These are phyloP conservation scores for Botrytis elliptica DNA, from an alignment of 2,329 filamentous ascomycete genomes.

Conservation along the genomic window DNA sequence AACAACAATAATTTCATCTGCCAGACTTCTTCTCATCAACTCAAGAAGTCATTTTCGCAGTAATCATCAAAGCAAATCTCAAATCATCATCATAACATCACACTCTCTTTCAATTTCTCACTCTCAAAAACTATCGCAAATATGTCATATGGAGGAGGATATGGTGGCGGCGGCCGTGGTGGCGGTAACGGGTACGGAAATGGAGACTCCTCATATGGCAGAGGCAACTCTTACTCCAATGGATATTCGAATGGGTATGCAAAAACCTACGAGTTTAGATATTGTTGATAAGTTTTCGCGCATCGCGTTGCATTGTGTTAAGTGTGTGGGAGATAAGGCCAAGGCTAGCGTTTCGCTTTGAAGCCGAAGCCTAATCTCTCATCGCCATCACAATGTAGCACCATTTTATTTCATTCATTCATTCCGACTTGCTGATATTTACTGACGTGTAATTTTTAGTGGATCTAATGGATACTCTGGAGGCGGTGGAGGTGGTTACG, in stretches of 20 bases:
- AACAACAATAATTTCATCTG: conserved; percentile 26
- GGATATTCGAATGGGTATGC: conserved; percentile 53
- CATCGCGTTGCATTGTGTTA: conserved; percentile 36
- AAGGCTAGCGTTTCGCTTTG: conserved; percentile 26
- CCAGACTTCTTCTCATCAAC: conserved; percentile 30
- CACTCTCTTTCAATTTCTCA: conserved; percentile 24
- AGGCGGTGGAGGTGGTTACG: conserved; percentile 41
- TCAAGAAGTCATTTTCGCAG: conserved; percentile 26
- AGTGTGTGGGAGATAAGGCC: conserved; percentile 28
- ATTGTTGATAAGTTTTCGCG: conserved; percentile 39
- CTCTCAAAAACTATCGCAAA: conserved; percentile 20
- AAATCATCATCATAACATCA: conserved; percentile 22
- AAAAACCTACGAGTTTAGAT: conserved; percentile 40
- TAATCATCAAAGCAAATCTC: conserved; percentile 19
- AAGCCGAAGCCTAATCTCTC: conserved; percentile 13
- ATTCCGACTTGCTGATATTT: conserved; percentile 20
- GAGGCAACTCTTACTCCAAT: conserved; percentile 46
- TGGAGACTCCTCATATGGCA: conserved; percentile 54
- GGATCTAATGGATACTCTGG: conserved; percentile 51
- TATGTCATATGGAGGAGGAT: conserved; percentile 63
- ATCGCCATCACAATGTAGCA: conserved; percentile 27
- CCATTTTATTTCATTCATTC: conserved; percentile 26
- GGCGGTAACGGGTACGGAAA: conserved; percentile 52
- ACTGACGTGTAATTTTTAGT: conserved; percentile 46
- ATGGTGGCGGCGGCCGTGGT: conserved; percentile 53